Conservation (phyloP, 176 grass and related monocot genomes). For the Triticum timopheevii region DNA sequence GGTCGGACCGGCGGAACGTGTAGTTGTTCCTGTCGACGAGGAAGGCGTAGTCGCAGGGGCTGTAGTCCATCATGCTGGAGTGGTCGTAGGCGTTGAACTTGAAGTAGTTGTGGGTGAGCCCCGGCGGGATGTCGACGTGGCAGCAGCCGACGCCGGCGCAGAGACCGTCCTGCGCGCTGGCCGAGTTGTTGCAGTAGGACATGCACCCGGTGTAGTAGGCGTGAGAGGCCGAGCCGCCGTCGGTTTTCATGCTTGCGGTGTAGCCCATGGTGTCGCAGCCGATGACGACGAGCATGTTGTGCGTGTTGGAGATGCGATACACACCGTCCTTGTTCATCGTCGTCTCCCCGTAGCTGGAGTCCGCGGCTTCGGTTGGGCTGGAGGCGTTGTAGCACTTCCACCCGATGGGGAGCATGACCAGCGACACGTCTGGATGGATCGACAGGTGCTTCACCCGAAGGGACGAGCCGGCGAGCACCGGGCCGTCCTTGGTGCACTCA, state of each 20-base stretch:
- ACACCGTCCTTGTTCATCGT: neutral
- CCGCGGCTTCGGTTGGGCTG: too few relatives aligned
- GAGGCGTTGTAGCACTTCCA: too few relatives aligned
- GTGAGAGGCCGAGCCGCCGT: fast-evolving
- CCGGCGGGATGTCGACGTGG: neutral
- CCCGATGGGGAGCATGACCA: neutral
- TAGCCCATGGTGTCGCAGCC: neutral
- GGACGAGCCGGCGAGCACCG: neutral
- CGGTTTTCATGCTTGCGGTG: neutral
- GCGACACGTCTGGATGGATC: neutral
- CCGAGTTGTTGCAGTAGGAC: neutral
- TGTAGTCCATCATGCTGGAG: neutral
- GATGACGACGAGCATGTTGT: neutral
- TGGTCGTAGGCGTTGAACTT: fast-evolving
- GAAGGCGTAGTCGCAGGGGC: slow-evolving; percentile 4
- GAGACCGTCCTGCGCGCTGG: neutral
- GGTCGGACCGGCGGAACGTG: neutral
- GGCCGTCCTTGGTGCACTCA: neutral
- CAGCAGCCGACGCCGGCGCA: neutral
- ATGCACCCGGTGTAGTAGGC: neutral
- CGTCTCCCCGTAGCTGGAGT: neutral
- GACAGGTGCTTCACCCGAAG: neutral
- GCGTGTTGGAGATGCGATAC: too few relatives aligned
- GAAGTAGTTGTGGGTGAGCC: neutral
- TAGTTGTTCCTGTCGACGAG: neutral